A percentile compares a stretch with the other conserved stretches of the same genome.
These are phyloP conservation scores for Aspergillus fumigatus DNA, from an alignment of 2,329 filamentous ascomycete genomes.

Conservation along the genomic window DNA sequence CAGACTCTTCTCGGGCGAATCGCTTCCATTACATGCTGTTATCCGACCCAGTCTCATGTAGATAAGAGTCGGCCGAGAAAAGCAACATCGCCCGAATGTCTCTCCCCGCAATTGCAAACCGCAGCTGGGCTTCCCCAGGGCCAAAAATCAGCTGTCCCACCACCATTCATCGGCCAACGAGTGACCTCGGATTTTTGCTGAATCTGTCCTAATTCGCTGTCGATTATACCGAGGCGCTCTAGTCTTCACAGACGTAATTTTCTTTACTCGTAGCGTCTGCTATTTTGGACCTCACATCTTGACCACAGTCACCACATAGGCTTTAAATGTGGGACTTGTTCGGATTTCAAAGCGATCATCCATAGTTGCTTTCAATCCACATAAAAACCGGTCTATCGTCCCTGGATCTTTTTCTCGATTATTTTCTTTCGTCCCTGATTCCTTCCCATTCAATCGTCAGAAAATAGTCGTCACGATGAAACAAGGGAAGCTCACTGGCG, in stretches of 20 bases:
- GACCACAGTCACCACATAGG: neutral
- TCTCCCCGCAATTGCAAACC: neutral
- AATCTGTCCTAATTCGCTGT: conserved; percentile 8
- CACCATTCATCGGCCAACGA: conserved; percentile 3
- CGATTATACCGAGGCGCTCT: conserved; percentile 21
- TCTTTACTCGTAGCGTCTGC: neutral
- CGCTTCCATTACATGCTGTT: neutral
- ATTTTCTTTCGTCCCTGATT: conserved; percentile 1
- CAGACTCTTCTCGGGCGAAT: neutral
- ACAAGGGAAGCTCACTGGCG: conserved; percentile 45
- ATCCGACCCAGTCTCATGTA: neutral
- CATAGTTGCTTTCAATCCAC: neutral
- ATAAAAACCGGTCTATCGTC: neutral
- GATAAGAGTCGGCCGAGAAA: neutral
- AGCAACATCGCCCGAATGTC: neutral
- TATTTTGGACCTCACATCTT: neutral
- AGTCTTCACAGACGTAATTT: neutral
- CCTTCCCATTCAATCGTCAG: conserved; percentile 1
- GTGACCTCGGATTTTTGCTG: conserved; percentile 7
- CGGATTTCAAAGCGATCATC: neutral
- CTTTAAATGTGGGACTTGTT: neutral
- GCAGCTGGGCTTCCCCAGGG: neutral
- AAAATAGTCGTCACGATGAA: conserved; percentile 15
- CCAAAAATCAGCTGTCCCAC: neutral
- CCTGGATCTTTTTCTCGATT: neutral